Conservation (phyloP, 2,329 filamentous ascomycete species). For the Sporothrix globosa region DNA sequence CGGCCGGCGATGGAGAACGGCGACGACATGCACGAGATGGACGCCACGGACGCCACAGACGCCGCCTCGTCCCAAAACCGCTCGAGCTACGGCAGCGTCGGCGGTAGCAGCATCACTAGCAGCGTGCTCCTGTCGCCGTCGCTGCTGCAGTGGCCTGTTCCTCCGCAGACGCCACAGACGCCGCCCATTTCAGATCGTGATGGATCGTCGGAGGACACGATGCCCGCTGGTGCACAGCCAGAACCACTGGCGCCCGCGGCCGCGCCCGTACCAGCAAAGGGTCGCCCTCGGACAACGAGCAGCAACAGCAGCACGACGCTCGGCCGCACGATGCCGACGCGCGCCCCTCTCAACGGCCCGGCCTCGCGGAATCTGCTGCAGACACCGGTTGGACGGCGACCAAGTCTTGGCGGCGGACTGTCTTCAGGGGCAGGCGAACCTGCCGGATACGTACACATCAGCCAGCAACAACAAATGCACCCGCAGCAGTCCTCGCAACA, state of each 20-base stretch:
- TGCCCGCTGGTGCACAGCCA: too few species aligned
- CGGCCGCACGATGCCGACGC: constrained; percentile 28
- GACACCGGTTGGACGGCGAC: constrained; percentile 1
- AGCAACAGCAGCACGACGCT: constrained; percentile 22
- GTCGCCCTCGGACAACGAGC: not conserved
- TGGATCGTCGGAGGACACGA: not conserved
- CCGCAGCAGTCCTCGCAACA: too few species aligned
- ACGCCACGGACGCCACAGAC: not conserved
- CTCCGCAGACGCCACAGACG: constrained; percentile 35
- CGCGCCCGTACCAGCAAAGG: too few species aligned
- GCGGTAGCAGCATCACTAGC: constrained; percentile 35
- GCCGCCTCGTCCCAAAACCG: constrained; percentile 13
- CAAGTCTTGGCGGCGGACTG: not conserved
- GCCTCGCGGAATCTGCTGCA: constrained; percentile 32
- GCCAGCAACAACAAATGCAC: not conserved
- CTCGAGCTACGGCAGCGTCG: constrained; percentile 32
- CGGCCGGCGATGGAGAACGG: not conserved
- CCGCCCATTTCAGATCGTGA: constrained; percentile 31
- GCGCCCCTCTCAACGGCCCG: constrained; percentile 28
- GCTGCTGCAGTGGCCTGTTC: constrained; percentile 34
- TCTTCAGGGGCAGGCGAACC: not conserved
- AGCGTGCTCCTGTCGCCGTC: constrained; percentile 35
- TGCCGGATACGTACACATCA: not conserved
- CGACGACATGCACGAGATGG: constrained; percentile 8
- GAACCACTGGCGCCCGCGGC: too few species aligned